Percentiles rank a stretch among this genome's conserved stretches.
phyloP scores from a whole-genome alignment of 305 asterid species.

The Fraxinus paxiana region DNA sequence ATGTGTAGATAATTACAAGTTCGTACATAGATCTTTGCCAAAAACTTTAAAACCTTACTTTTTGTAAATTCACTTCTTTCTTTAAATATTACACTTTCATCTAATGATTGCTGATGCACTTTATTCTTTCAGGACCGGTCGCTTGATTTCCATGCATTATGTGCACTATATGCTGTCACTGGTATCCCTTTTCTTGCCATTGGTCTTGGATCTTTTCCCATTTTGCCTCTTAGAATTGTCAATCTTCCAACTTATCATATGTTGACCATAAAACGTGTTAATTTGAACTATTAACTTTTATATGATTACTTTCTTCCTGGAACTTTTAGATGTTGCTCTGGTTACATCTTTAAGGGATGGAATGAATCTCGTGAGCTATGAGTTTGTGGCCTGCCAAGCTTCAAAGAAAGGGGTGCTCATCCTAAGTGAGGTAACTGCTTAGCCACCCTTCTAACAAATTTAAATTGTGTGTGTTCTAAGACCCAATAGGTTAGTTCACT shows the following conservation, averaged over 20 bases:
- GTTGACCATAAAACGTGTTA: conserved; percentile 4
- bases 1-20: not conserved
- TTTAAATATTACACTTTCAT: not conserved
- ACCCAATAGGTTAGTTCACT: not conserved
- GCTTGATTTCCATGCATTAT: conserved; percentile 72
- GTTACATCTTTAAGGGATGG: conserved; percentile 94
- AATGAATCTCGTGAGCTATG: conserved; percentile 95
- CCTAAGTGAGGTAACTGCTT: conserved; percentile 71
- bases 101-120: conserved; percentile 16
- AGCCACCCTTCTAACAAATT: conserved; percentile 14
- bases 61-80: not conserved
- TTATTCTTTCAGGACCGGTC: conserved; percentile 68
- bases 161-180: conserved; percentile 88
- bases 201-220: not conserved
- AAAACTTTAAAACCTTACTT: not conserved
- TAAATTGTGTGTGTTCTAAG: not conserved
- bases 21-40: not conserved
- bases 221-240: not conserved
- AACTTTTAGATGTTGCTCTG: conserved; percentile 66
- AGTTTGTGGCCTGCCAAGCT: conserved; percentile 94
- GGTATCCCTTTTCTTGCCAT: conserved; percentile 45
- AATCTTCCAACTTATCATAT: not conserved
- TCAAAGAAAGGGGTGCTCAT: conserved; percentile 85
- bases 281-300: not conserved
- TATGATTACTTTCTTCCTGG: not conserved